These are phyloP conservation scores for Lecanicillium sp. DNA, from an alignment of 2,329 filamentous ascomycete genomes.

Conservation along the genomic window DNA sequence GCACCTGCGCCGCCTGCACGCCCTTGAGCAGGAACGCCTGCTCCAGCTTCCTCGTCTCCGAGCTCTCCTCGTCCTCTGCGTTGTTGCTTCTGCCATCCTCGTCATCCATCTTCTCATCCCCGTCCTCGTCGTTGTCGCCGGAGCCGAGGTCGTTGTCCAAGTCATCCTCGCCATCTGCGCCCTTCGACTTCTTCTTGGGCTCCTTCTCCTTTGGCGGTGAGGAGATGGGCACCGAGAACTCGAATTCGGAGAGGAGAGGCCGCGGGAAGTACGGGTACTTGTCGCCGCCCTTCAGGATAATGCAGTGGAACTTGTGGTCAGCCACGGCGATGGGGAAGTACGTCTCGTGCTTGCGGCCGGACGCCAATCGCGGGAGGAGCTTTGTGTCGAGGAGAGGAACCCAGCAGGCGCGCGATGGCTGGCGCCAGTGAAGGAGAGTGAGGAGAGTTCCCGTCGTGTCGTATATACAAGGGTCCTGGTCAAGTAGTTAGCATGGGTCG, in stretches of 20 bases:
- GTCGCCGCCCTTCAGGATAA: slow-evolving; percentile 95
- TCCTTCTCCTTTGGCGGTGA: slow-evolving; percentile 37
- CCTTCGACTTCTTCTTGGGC: slow-evolving; percentile 25
- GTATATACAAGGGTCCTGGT: slow-evolving; percentile 87
- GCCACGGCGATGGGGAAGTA: slow-evolving; percentile 97
- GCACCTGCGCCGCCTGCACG: slow-evolving; percentile 65
- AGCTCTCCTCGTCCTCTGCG: slow-evolving; percentile 25
- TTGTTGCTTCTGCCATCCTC: slow-evolving; percentile 30
- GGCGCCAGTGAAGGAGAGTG: slow-evolving; percentile 85
- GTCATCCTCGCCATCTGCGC: slow-evolving; percentile 26
- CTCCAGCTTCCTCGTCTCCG: slow-evolving; percentile 62
- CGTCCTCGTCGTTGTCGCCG: slow-evolving; percentile 29
- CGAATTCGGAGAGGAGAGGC: slow-evolving; percentile 86
- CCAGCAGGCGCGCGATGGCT: slow-evolving; percentile 79
- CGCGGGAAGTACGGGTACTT: slow-evolving; percentile 89
- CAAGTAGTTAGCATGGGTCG: not conserved
- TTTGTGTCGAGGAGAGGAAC: slow-evolving; percentile 88
- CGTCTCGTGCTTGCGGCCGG: slow-evolving; percentile 77
- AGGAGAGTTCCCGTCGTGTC: slow-evolving; percentile 86
- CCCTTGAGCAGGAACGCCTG: slow-evolving; percentile 73
- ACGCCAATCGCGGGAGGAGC: slow-evolving; percentile 71
- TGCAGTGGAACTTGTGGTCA: slow-evolving; percentile 90
- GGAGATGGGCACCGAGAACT: slow-evolving; percentile 77
- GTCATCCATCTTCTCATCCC: slow-evolving; percentile 26
- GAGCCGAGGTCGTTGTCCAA: slow-evolving; percentile 20